phyloP scores from a whole-genome alignment of 805 yeast genomes.

The Monosporozyma servazzii region DNA sequence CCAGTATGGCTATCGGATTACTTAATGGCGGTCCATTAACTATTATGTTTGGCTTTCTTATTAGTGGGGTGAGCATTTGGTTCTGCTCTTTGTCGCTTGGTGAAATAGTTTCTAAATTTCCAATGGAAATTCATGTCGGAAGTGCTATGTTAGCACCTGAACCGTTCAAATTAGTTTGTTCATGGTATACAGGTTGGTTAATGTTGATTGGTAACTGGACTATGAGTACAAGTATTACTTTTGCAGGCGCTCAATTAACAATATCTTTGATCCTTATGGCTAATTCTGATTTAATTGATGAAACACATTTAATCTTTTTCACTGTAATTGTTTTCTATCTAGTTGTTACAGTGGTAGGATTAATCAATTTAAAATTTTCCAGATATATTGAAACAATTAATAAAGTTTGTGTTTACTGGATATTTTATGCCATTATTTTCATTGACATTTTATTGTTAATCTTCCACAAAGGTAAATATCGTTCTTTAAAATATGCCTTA shows the following conservation, averaged over 20 bases:
- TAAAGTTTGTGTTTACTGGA: slow-evolving; percentile 65
- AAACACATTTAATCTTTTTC: slow-evolving; percentile 41
- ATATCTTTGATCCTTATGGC: slow-evolving; percentile 57
- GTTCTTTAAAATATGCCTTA: slow-evolving; percentile 49
- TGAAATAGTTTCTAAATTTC: slow-evolving; percentile 69
- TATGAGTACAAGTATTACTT: slow-evolving; percentile 62
- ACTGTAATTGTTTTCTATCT: slow-evolving; percentile 50
- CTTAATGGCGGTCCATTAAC: slow-evolving; percentile 73
- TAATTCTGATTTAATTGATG: slow-evolving; percentile 41
- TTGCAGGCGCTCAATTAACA: slow-evolving; percentile 68
- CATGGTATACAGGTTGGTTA: slow-evolving; percentile 78
- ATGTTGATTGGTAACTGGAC: slow-evolving; percentile 69
- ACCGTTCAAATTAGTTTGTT: slow-evolving; percentile 44
- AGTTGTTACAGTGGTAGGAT: slow-evolving; percentile 49
- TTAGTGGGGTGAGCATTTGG: slow-evolving; percentile 54
- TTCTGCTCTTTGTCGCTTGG: slow-evolving; percentile 64
- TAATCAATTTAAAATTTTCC: slow-evolving; percentile 54
- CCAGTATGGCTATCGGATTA: slow-evolving; percentile 62
- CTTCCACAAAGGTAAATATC: slow-evolving; percentile 45
- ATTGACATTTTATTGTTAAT: slow-evolving; percentile 56
- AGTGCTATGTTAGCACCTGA: slow-evolving; percentile 61
- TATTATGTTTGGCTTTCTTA: slow-evolving; percentile 63
- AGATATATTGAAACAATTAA: slow-evolving; percentile 54
- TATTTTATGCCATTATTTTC: slow-evolving; percentile 56
- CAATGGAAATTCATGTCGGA: slow-evolving; percentile 69